Conservation (phyloP, 805 yeast genomes). For the Lachancea meyersii region DNA sequence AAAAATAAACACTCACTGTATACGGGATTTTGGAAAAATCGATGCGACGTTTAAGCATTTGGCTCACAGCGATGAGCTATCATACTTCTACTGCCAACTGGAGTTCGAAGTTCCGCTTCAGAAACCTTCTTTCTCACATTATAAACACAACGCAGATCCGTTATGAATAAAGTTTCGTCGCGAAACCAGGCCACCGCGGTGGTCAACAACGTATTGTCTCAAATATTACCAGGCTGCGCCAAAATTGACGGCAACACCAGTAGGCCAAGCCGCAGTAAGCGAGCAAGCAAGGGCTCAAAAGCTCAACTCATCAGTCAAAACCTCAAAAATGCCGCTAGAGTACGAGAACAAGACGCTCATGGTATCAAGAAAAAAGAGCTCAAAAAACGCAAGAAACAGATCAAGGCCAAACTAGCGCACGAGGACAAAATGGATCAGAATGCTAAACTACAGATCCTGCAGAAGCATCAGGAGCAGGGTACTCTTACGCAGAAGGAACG, state of each 20-base stretch:
- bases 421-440: conserved; percentile 24
- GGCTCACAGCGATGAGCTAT: too few species aligned
- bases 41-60: too few species aligned
- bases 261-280: conserved; percentile 1
- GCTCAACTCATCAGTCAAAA: conserved; percentile 37
- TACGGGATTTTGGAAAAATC: too few species aligned
- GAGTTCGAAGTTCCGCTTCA: too few species aligned
- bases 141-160: background rate
- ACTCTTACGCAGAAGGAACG: conserved; percentile 33
- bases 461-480: conserved; percentile 30
- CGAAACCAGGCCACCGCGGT: conserved; percentile 36
- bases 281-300: conserved; percentile 23
- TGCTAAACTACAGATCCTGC: conserved; percentile 33
- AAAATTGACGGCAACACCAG: conserved; percentile 11
- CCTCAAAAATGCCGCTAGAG: conserved; percentile 29
- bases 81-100: too few species aligned
- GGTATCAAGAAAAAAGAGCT: conserved; percentile 34
- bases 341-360: conserved; percentile 32
- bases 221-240: conserved; percentile 35
- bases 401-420: conserved; percentile 17
- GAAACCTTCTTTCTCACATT: too few species aligned
- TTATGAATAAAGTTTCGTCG: conserved; percentile 15
- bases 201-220: conserved; percentile 37
- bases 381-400: conserved; percentile 25
- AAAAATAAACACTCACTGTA: too few species aligned